Evolutionary conservation across 805 yeast species (phyloP), one percentile per base, ranked within the genome.

Genomic region (Sugiyamaella marilandica): DNA sequence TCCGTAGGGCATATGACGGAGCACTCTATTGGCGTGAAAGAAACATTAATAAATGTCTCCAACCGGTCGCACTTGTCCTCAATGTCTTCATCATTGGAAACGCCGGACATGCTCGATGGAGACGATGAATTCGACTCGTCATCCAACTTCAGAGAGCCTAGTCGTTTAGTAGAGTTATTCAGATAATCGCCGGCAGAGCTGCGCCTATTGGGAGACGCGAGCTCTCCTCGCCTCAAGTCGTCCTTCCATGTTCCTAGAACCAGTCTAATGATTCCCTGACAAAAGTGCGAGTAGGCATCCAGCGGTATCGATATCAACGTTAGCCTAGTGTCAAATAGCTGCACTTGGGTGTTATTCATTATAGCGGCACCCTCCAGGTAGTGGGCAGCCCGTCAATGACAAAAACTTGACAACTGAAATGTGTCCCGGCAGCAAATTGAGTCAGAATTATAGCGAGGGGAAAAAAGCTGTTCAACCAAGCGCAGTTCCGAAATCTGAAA

Each of bases 11-110:
- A 78, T 57, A 83, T 82, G 5, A 83, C 67, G 0, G 87, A 81
- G 55, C 84, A 77, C 60, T 83, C 87, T n/a, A 70, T 64, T 0
- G 84, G 84, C 0, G 85, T 80, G 59, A 79, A 77, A 1, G 85
- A 83, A 34, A 83, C 70, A 61, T 81, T 85, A 60, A 81, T 77
- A 62, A 83, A 82, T 32, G 74, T 73, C 49, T 73, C 78, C 33
- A 62, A 43, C 19, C 47, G 46, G 13, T 47, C 54, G 31, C 49
- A 48, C 31, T 55, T 57, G 16, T 53, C 54, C 32, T 59, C 61
- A 29, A 56, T 50, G n/a, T 51, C 47, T 19, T 51, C 39, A 29
- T 45, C 45, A 34, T 49, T 50, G n/a, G 49, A 18, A 35, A 35
- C 13, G 39, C 43, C 44, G 7, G 32, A 19, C 14, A 16, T 10